A percentile compares a stretch with the other conserved stretches of the same genome.
Evolutionary conservation across 345 rosid genomes (phyloP).

Genomic region (Corymbia maculata): DNA sequence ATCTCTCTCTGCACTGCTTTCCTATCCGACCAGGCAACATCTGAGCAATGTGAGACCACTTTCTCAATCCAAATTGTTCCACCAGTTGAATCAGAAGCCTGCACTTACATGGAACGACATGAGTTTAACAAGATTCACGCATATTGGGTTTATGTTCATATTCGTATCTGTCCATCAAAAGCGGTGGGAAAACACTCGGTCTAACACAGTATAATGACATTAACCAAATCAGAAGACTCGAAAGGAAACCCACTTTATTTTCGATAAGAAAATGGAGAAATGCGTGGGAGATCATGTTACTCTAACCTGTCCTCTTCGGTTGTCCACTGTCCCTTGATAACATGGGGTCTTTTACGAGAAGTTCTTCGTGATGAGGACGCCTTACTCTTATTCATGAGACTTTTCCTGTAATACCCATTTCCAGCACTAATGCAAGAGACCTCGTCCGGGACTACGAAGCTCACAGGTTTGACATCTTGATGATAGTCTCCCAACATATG

Average conservation of each 20-base stretch:
- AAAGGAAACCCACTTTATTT: neutral
- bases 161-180: neutral
- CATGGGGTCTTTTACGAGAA: slow-evolving; percentile 39
- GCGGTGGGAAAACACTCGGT: neutral
- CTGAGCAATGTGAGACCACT: slow-evolving; percentile 83
- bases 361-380: slow-evolving; percentile 17
- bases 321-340: slow-evolving; percentile 94
- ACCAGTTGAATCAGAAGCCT: slow-evolving; percentile 63
- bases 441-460: slow-evolving; percentile 44
- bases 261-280: neutral
- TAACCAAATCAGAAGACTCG: neutral
- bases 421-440: slow-evolving; percentile 39
- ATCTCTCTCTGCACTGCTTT: slow-evolving; percentile 93
- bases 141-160: neutral
- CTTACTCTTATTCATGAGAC: slow-evolving; percentile 17
- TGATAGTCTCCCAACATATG: slow-evolving; percentile 22
- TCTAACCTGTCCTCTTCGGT: slow-evolving; percentile 70
- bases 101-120: neutral
- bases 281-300: neutral
- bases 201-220: neutral
- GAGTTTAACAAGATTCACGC: neutral
- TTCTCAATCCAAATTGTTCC: slow-evolving; percentile 51
- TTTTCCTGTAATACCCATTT: slow-evolving; percentile 10
- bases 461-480: slow-evolving; percentile 23
- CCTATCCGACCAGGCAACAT: slow-evolving; percentile 83